A percentile compares a stretch with the other conserved stretches of the same genome.
Conservation (phyloP, 805 yeast species). For the Ogataea nitratoaversa region DNA sequence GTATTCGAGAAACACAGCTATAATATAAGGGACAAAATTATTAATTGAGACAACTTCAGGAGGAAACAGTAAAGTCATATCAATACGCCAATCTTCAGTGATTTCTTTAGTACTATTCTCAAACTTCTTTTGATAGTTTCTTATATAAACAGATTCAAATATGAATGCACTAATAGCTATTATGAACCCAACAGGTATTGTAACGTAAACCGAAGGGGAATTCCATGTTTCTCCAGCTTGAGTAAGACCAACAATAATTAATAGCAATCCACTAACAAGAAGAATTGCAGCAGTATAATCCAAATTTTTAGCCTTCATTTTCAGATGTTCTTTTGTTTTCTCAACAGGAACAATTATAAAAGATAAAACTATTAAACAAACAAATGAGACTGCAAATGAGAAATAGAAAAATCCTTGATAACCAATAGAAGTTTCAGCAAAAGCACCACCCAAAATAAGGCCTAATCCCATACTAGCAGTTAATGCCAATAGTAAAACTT, state of each 20-base stretch:
- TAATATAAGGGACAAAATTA: constrained; percentile 15
- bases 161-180: constrained; percentile 23
- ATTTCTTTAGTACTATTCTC: not conserved
- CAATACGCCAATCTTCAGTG: constrained; percentile 17
- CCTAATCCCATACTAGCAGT: constrained; percentile 35
- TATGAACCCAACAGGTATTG: constrained; percentile 35
- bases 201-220: too few relatives aligned
- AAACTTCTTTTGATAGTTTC: constrained; percentile 8
- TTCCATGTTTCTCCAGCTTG: constrained; percentile 44
- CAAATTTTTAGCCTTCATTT: constrained; percentile 14
- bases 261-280: constrained; percentile 32
- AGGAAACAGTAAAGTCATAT: too few relatives aligned
- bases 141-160: constrained; percentile 29
- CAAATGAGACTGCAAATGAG: constrained; percentile 29
- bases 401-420: constrained; percentile 37
- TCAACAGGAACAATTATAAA: constrained; percentile 27
- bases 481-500: constrained; percentile 15
- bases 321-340: constrained; percentile 23
- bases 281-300: constrained; percentile 31
- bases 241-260: constrained; percentile 41
- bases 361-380: constrained; percentile 17
- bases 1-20: constrained; percentile 8
- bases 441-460: constrained; percentile 42
- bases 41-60: constrained; percentile 16
- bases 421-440: constrained; percentile 33